Evolutionary conservation across 805 yeast species (phyloP), one percentile per base, ranked within the genome.

Genomic region (Tetrapisispora iriomotensis): DNA sequence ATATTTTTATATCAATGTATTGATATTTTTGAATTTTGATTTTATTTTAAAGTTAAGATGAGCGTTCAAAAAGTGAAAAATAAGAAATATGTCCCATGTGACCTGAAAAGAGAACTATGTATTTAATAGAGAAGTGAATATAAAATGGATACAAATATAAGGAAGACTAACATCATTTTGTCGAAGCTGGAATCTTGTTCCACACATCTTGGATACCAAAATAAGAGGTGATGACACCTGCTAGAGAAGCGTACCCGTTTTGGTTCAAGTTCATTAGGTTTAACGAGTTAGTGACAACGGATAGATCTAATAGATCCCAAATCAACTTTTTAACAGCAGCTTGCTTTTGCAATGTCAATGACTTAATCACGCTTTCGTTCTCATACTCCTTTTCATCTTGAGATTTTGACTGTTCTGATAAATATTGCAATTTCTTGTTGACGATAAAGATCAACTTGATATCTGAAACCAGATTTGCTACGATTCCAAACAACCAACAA

Each of bases 171-270:
- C 12, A 5, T 34, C 28, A 36, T 21, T 28, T 28, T 28, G 28
- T 21, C 3, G 33, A 21, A 6, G 33, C 4, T 10, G 28, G 57
- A 5, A 74, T 70, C 34, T 71, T 59, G 27, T 58, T 64, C 94
- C 94, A 79, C 48, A 78, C 55, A 51, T 82, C 87, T 56, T 72
- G 74, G 38, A 86, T 66, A 32, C 95, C 95, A 61, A 86, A 67
- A 36, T 77, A 43, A 29, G 95, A 81, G 24, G 96, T 86, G 43
- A 83, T 64, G 20, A 82, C 71, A 56, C 97, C 97, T 28, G 92
- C 86, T 42, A 79, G 64, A 27, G 94, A 96, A 37, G 86, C 74
- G 30, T 78, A 70, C 36, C 94, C 92, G 50, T 88, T 96, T 56
- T 77, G 75, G 51, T 76, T 66, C n/a, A 33, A 49, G 68, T 68